Evolutionary conservation across 306 rosid species (phyloP).

Genomic region (Adenanthera pavonina): DNA sequence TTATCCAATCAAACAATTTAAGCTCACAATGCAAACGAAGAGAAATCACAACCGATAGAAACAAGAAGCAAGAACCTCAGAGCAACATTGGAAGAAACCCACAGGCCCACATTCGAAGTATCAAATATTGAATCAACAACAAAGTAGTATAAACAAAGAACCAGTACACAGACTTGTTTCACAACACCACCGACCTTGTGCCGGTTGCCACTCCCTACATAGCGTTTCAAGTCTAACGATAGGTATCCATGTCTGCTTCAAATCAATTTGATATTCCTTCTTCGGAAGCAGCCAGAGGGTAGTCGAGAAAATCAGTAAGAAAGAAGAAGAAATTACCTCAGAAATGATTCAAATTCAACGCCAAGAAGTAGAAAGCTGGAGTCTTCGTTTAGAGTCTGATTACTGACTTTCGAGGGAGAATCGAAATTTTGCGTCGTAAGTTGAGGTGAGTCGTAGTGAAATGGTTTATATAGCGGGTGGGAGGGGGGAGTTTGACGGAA

Average conservation of each 20-base stretch:
- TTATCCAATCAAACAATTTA: background rate
- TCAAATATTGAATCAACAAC: background rate
- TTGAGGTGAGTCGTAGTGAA: background rate
- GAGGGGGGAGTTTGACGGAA: background rate
- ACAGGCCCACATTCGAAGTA: background rate
- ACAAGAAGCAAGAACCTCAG: background rate
- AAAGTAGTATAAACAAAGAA: background rate
- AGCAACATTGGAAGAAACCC: background rate
- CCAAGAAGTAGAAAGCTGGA: background rate
- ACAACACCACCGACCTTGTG: conserved; percentile 16
- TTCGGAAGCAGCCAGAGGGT: background rate
- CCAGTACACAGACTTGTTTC: background rate
- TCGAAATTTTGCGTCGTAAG: background rate
- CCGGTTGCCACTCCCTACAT: background rate
- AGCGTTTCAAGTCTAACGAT: background rate
- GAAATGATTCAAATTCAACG: background rate
- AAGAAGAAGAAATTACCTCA: conserved; percentile 35
- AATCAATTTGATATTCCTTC: background rate
- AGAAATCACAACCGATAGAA: background rate
- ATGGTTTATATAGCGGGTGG: background rate
- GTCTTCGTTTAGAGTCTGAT: background rate
- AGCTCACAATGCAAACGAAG: background rate
- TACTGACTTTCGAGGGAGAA: background rate
- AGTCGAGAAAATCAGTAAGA: background rate
- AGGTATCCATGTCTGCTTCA: background rate